These are phyloP conservation scores for Aurinia saxatilis DNA, from an alignment of 345 rosid species.

Conservation along the genomic window DNA sequence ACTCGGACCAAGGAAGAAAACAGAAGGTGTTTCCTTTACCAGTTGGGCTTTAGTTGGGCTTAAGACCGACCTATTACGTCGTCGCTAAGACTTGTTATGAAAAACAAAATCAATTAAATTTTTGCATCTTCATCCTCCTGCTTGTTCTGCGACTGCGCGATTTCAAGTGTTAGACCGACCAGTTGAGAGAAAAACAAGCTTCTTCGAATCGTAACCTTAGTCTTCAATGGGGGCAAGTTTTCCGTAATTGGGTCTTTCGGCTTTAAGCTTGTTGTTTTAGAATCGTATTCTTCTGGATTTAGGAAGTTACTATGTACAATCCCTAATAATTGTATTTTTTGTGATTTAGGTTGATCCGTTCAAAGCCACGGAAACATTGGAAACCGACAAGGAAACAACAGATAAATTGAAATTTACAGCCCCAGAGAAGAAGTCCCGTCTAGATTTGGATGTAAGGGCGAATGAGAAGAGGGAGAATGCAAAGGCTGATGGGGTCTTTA, in stretches of 20 bases:
- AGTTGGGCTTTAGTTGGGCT: too few relatives aligned
- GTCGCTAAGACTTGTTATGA: too few relatives aligned
- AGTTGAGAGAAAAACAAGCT: too few relatives aligned
- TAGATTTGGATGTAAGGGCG: constrained; percentile 43
- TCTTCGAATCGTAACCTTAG: too few relatives aligned
- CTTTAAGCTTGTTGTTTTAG: not conserved
- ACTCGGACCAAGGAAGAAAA: too few relatives aligned
- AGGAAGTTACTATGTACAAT: not conserved
- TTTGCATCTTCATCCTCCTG: too few relatives aligned
- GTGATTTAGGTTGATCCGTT: constrained; percentile 30
- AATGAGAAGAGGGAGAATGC: constrained; percentile 41
- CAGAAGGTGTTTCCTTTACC: too few relatives aligned
- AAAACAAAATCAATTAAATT: too few relatives aligned
- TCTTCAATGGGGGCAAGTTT: constrained; percentile 22
- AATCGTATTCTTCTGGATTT: not conserved
- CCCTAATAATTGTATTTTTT: not conserved
- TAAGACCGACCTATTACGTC: too few relatives aligned
- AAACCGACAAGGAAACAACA: constrained; percentile 32
- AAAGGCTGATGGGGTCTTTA: constrained; percentile 38
- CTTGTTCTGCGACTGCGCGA: too few relatives aligned
- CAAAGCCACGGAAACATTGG: constrained; percentile 29
- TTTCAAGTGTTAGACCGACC: too few relatives aligned
- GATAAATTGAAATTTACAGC: constrained; percentile 49
- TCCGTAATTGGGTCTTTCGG: not conserved
- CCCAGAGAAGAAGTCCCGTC: constrained; percentile 40